Conservation (phyloP, 75 land plant genomes). For the Cryptomeria japonica region DNA sequence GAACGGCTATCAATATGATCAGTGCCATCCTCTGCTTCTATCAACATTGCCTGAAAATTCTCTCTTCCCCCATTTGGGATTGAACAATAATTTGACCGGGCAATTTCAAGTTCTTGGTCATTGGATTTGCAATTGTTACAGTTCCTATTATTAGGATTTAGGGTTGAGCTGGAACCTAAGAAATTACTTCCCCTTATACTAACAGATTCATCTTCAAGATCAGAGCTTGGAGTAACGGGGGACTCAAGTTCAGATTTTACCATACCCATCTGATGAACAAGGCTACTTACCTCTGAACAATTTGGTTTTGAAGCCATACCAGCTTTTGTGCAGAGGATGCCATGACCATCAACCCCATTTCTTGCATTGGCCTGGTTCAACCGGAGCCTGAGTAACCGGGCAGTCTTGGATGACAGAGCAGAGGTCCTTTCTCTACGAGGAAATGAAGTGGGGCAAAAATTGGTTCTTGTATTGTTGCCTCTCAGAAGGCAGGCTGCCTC, state of each 20-base stretch:
- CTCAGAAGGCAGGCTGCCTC: constrained; percentile 67
- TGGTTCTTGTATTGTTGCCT: constrained; percentile 57
- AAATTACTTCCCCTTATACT: neutral
- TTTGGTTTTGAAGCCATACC: neutral
- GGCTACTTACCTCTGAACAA: neutral
- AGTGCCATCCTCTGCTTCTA: constrained; percentile 19
- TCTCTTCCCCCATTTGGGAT: constrained; percentile 1
- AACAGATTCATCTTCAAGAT: constrained; percentile 16
- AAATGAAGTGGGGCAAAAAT: constrained; percentile 42
- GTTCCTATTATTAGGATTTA: too few relatives aligned
- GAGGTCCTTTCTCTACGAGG: neutral
- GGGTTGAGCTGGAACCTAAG: neutral
- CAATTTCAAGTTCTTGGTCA: neutral
- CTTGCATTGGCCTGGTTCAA: constrained; percentile 30
- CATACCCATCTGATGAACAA: neutral
- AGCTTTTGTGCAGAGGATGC: neutral
- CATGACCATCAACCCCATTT: neutral
- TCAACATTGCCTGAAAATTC: constrained; percentile 3
- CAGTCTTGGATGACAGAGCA: constrained; percentile 37
- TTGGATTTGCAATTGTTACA: too few relatives aligned
- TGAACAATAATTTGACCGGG: neutral
- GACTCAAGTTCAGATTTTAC: neutral
- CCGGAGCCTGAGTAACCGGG: constrained; percentile 45
- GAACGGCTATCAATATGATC: neutral
- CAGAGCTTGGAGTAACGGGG: neutral